Percentiles rank a stretch among this genome's conserved stretches.
Evolutionary conservation across 2,329 filamentous ascomycete genomes (phyloP).

Genomic region (Colletotrichum siamense): DNA sequence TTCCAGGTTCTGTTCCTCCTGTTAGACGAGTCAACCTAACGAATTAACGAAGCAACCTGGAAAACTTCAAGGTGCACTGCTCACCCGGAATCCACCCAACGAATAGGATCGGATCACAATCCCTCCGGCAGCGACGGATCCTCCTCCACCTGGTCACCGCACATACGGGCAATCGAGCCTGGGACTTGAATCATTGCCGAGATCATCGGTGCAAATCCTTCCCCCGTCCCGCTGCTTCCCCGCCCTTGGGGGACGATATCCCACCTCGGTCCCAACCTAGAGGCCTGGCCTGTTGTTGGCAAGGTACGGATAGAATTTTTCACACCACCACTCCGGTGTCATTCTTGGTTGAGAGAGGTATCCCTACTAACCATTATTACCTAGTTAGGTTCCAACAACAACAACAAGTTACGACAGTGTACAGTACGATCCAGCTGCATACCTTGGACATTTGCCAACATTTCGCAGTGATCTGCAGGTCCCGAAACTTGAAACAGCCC

Average conservation of each 20-base stretch:
- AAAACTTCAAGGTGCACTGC: not conserved
- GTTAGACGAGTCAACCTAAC: not conserved
- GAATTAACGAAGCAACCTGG: not conserved
- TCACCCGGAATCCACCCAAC: not conserved
- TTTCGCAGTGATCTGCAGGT: not conserved
- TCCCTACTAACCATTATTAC: not conserved
- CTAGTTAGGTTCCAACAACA: not conserved
- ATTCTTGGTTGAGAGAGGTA: not conserved
- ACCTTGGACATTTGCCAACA: not conserved
- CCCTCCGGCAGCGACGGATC: not conserved
- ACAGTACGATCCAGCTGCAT: not conserved
- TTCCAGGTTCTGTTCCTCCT: not conserved
- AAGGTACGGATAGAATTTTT: not conserved
- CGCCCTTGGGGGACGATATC: not conserved
- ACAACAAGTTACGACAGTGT: not conserved
- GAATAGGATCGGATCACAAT: not conserved
- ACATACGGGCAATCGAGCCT: not conserved
- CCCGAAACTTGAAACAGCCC: constrained; percentile 9
- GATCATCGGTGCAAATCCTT: not conserved
- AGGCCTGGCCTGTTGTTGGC: not conserved
- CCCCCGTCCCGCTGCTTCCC: not conserved
- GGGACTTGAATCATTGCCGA: not conserved
- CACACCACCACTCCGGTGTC: not conserved
- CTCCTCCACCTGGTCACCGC: not conserved
- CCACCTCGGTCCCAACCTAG: not conserved